These are phyloP conservation scores for Spinacia oleracea DNA, from an alignment of 179 eudicot species.

Conservation along the genomic window DNA sequence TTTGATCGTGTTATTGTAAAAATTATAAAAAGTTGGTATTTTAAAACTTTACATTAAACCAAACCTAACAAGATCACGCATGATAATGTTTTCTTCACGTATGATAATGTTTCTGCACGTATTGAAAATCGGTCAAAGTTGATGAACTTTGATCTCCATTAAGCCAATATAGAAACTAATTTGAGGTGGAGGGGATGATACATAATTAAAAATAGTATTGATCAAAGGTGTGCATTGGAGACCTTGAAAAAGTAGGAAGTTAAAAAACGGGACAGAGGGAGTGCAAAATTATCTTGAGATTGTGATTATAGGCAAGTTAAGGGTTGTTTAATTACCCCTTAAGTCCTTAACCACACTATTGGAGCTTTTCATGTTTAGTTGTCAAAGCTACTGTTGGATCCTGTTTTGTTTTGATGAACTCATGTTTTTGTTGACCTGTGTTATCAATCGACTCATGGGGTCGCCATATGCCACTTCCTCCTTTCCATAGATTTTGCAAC, in stretches of 20 bases:
- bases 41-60: too few species aligned
- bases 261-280: background rate
- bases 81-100: too few species aligned
- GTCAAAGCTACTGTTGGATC: background rate
- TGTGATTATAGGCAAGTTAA: background rate
- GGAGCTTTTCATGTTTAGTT: background rate
- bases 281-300: background rate
- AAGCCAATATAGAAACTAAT: too few species aligned
- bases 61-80: too few species aligned
- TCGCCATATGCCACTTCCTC: background rate
- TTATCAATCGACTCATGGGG: background rate
- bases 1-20: too few species aligned
- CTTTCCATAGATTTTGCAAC: too few species aligned
- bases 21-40: too few species aligned
- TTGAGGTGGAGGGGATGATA: too few species aligned
- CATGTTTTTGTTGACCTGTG: background rate
- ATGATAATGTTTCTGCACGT: too few species aligned
- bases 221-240: background rate
- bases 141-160: too few species aligned
- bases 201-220: too few species aligned
- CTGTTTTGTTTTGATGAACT: background rate
- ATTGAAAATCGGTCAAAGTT: too few species aligned
- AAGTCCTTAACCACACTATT: background rate
- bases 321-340: background rate
- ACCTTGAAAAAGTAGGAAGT: background rate